Evolutionary conservation across 2,329 filamentous ascomycete genomes (phyloP).

Genomic region (Coniella lustricola): DNA sequence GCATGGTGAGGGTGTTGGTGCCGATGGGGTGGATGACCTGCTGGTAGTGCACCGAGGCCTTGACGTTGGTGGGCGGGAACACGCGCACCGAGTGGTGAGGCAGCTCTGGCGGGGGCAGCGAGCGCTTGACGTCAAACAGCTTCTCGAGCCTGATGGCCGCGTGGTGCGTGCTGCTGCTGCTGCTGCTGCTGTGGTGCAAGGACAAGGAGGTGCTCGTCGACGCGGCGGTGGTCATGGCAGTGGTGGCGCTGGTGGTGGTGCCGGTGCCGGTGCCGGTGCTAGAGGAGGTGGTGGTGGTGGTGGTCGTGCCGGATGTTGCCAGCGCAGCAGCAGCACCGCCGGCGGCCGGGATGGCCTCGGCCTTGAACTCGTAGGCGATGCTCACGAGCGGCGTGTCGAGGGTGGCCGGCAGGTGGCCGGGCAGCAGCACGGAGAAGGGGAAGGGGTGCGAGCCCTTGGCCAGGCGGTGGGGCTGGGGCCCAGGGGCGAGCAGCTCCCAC

Average conservation of each 20-base stretch:
- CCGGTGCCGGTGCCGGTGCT: too few species aligned
- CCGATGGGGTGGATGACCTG: constrained; percentile 82
- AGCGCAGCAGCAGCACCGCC: too few species aligned
- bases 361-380: constrained; percentile 73
- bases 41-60: constrained; percentile 73
- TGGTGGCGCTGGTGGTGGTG: too few species aligned
- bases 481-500: constrained; percentile 65
- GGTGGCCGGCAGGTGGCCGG: constrained; percentile 77
- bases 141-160: constrained; percentile 54
- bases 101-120: constrained; percentile 63
- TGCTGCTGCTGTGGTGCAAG: too few species aligned
- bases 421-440: constrained; percentile 82
- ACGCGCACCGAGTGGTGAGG: constrained; percentile 89
- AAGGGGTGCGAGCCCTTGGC: constrained; percentile 62
- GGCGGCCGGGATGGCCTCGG: constrained; percentile 50
- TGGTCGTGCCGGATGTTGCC: too few species aligned
- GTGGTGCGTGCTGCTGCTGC: too few species aligned
- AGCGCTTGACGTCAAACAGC: constrained; percentile 68
- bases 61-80: constrained; percentile 93
- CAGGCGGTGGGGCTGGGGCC: constrained; percentile 38
- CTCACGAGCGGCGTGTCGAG: constrained; percentile 66
- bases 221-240: too few species aligned
- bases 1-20: constrained; percentile 70
- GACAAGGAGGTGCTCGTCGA: too few species aligned
- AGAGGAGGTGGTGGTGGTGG: too few species aligned